phyloP scores from a whole-genome alignment of 768 basidiomycete genomes.

The Termitomyces sp. region DNA sequence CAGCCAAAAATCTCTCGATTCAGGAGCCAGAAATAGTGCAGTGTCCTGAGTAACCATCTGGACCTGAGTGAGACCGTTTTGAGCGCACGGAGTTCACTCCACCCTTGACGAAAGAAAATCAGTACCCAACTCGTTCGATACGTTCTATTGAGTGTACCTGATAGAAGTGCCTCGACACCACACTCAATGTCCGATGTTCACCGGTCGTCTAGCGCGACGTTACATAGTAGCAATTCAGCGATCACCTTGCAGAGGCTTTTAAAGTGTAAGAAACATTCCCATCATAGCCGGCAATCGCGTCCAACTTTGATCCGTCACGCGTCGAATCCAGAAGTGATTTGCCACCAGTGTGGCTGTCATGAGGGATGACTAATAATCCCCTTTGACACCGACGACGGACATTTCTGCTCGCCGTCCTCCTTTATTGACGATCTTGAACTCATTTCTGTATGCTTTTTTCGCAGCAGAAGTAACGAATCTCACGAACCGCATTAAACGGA shows the following conservation, averaged over 20 bases:
- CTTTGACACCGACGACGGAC: slow-evolving; percentile 1
- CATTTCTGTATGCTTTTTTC: not conserved
- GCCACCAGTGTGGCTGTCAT: not conserved
- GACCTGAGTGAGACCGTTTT: too few relatives aligned
- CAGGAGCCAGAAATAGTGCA: not conserved
- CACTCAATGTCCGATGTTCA: not conserved
- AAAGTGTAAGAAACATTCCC: too few relatives aligned
- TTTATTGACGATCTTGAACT: not conserved
- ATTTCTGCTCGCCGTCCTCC: not conserved
- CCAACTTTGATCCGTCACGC: not conserved
- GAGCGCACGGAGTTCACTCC: too few relatives aligned
- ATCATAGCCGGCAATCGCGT: not conserved
- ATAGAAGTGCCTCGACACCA: not conserved
- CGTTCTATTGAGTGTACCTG: too few relatives aligned
- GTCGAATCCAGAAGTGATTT: not conserved
- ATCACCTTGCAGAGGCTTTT: not conserved
- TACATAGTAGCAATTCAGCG: not conserved
- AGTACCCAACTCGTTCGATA: not conserved
- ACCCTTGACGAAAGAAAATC: not conserved
- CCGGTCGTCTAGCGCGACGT: not conserved
- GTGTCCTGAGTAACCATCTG: not conserved
- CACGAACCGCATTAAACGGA: not conserved
- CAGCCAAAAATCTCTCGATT: not conserved
- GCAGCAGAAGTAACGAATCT: slow-evolving; percentile 1
- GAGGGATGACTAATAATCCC: slow-evolving; percentile 4